These are phyloP conservation scores for Solanum dulcamara DNA, from an alignment of 257 asterid genomes.

Conservation along the genomic window DNA sequence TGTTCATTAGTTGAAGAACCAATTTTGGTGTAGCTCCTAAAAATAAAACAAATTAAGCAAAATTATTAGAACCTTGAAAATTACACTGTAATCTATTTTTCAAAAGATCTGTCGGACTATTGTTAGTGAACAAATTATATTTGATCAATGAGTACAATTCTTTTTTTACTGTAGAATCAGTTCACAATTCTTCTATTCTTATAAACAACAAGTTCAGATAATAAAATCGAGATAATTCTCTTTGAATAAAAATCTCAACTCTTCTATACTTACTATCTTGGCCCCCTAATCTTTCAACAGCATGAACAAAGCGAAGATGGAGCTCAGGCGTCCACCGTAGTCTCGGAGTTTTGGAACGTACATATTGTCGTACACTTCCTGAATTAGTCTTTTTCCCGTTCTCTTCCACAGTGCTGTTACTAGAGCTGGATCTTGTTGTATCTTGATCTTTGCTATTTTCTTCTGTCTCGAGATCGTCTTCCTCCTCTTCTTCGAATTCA, in stretches of 20 bases:
- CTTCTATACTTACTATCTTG: conserved; percentile 56
- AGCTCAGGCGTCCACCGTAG: conserved; percentile 93
- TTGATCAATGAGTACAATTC: not conserved
- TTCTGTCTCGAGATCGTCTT: conserved; percentile 5
- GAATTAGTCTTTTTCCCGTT: conserved; percentile 35
- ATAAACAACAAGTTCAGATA: not conserved
- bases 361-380: conserved; percentile 73
- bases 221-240: not conserved
- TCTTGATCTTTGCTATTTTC: conserved; percentile 5
- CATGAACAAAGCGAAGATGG: conserved; percentile 75
- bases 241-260: not conserved
- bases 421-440: conserved; percentile 37
- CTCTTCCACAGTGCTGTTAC: conserved; percentile 88
- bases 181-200: not conserved
- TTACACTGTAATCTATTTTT: not conserved
- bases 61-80: not conserved
- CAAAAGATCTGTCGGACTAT: not conserved
- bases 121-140: not conserved
- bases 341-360: conserved; percentile 74
- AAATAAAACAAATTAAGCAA: not conserved
- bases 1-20: conserved; percentile 87
- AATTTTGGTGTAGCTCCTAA: conserved; percentile 93
- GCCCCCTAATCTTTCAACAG: conserved; percentile 81
- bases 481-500: conserved; percentile 6
- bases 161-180: not conserved